These are phyloP conservation scores for Rhynchospora tenuis DNA, from an alignment of 176 grass and related monocot species.

Conservation along the genomic window DNA sequence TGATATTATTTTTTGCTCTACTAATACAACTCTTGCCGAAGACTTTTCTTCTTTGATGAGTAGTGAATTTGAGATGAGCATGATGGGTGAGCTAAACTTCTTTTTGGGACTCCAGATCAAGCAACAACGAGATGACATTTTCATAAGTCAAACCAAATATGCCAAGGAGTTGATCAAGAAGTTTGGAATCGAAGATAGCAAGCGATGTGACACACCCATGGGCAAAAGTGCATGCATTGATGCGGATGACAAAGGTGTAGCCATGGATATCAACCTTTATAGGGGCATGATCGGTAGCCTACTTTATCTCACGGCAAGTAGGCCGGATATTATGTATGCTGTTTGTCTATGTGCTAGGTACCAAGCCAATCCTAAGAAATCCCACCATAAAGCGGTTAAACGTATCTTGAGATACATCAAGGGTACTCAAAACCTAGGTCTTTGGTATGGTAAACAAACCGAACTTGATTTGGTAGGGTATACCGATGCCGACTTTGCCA, in stretches of 20 bases:
- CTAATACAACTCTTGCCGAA: neutral
- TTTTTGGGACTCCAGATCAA: neutral
- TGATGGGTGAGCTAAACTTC: neutral
- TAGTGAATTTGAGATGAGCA: slow-evolving; percentile 4
- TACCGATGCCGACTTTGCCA: too few relatives aligned
- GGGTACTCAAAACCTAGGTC: too few relatives aligned
- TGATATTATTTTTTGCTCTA: slow-evolving; percentile 10
- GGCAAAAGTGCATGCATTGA: neutral
- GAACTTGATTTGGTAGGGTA: too few relatives aligned
- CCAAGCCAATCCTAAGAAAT: neutral
- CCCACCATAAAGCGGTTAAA: too few relatives aligned
- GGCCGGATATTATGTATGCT: neutral
- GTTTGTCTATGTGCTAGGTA: neutral
- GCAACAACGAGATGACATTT: neutral
- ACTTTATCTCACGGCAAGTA: neutral
- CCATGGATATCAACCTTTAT: neutral
- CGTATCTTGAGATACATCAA: too few relatives aligned
- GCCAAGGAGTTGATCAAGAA: neutral
- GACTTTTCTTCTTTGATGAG: neutral
- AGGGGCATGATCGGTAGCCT: neutral
- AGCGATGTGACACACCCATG: neutral
- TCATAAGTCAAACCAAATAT: neutral
- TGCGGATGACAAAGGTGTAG: neutral
- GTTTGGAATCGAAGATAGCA: neutral
- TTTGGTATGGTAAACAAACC: too few relatives aligned